Evolutionary conservation across 2,329 filamentous ascomycete species (phyloP).

Genomic region (Xylaria polymorpha): DNA sequence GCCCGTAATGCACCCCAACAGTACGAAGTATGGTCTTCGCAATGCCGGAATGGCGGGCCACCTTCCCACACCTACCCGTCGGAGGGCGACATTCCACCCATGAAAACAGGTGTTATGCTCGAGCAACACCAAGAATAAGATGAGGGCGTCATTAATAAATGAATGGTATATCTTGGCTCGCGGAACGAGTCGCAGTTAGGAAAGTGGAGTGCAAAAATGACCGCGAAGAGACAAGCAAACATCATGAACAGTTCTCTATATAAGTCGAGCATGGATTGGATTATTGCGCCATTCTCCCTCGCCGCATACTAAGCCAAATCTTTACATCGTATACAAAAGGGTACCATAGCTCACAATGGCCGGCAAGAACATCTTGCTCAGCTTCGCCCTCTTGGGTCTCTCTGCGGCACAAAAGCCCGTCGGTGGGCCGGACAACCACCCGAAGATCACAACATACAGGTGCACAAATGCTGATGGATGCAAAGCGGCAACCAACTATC

Average conservation of each 20-base stretch:
- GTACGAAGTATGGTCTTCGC: not conserved
- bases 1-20: not conserved
- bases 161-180: constrained; percentile 32
- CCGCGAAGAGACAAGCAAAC: constrained; percentile 7
- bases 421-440: constrained; percentile 58
- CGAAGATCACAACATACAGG: constrained; percentile 60
- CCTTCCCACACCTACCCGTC: constrained; percentile 26
- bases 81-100: constrained; percentile 33
- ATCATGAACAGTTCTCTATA: constrained; percentile 25
- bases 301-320: not conserved
- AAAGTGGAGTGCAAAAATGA: constrained; percentile 21
- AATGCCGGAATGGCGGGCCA: constrained; percentile 37
- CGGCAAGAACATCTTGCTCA: constrained; percentile 42
- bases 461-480: constrained; percentile 65
- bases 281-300: constrained; percentile 3
- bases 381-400: constrained; percentile 48
- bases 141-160: constrained; percentile 19
- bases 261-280: constrained; percentile 19
- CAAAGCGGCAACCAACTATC: constrained; percentile 57
- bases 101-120: constrained; percentile 15
- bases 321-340: not conserved
- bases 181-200: constrained; percentile 34
- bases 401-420: constrained; percentile 52
- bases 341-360: constrained; percentile 41
- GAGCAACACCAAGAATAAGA: constrained; percentile 6